phyloP scores from a whole-genome alignment of 2,329 filamentous ascomycete species.

The Exophiala lecanii-corni region DNA sequence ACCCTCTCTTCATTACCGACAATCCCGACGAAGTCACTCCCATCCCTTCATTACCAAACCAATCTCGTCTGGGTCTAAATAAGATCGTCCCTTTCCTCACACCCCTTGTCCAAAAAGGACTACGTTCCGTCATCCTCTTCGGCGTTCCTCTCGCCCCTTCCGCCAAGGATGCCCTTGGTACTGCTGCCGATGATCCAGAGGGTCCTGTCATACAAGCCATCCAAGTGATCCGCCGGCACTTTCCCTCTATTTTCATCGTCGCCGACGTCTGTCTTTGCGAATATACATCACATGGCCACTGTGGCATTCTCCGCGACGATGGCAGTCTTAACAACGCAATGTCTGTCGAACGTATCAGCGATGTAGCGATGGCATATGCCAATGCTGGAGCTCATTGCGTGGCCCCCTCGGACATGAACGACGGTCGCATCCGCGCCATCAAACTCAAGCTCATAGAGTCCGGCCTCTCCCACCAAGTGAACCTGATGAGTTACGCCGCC shows the following conservation, averaged over 20 bases:
- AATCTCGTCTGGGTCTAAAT: constrained; percentile 83
- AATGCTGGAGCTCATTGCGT: constrained; percentile 93
- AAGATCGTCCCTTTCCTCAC: constrained; percentile 78
- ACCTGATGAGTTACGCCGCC: constrained; percentile 96
- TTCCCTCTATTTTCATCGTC: constrained; percentile 86
- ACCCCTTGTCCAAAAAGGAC: constrained; percentile 81
- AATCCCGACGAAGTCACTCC: constrained; percentile 85
- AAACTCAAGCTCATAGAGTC: constrained; percentile 97
- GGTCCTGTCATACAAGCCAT: constrained; percentile 89
- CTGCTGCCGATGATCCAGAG: constrained; percentile 83
- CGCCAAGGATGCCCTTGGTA: constrained; percentile 87
- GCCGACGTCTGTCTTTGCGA: constrained; percentile 96
- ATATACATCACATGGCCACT: constrained; percentile 97
- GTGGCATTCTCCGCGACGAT: constrained; percentile 90
- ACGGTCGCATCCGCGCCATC: constrained; percentile 93
- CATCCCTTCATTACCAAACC: constrained; percentile 86
- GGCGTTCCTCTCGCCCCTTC: constrained; percentile 79
- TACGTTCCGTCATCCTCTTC: constrained; percentile 91
- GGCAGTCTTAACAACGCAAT: constrained; percentile 88
- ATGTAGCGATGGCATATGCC: constrained; percentile 98
- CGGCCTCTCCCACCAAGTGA: constrained; percentile 82
- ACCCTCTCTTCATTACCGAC: constrained; percentile 94
- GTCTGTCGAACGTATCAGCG: constrained; percentile 89
- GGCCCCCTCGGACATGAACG: constrained; percentile 97
- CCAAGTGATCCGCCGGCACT: constrained; percentile 73